Conservation (phyloP, 2,329 filamentous ascomycete species). For the Grosmannia clavigera region DNA sequence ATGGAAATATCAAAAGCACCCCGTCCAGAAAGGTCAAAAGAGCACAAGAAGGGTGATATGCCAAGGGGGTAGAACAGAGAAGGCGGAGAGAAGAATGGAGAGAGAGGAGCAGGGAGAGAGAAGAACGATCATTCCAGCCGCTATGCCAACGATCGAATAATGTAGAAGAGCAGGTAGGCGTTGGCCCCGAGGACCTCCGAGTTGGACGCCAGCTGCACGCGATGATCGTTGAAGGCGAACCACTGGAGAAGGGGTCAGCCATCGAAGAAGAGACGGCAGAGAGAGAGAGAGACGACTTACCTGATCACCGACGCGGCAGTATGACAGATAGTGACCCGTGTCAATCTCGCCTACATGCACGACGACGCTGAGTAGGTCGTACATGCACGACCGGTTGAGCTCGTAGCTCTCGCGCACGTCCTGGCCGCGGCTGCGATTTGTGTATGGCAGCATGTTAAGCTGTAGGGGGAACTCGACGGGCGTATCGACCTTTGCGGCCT, state of each 20-base stretch:
- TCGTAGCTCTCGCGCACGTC: conserved; percentile 40
- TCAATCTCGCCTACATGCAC: conserved; percentile 91
- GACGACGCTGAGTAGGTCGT: conserved; percentile 80
- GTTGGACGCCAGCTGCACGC: conserved; percentile 71
- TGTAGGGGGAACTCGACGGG: conserved; percentile 75
- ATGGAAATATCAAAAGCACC: neutral
- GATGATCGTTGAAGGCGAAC: conserved; percentile 94
- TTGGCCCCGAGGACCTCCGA: conserved; percentile 76
- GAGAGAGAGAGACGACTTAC: conserved; percentile 23
- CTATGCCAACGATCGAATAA: conserved; percentile 47
- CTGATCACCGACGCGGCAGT: conserved; percentile 68
- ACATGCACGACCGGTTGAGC: conserved; percentile 56
- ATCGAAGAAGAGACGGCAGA: neutral
- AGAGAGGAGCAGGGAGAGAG: neutral
- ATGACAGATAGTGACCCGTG: conserved; percentile 85
- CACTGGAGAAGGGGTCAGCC: conserved; percentile 39
- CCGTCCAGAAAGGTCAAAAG: neutral
- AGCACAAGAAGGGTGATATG: neutral
- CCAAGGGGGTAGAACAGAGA: neutral
- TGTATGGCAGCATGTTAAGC: conserved; percentile 85
- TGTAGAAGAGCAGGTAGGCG: conserved; percentile 86
- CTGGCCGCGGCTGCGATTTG: conserved; percentile 47
- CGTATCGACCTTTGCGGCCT: conserved; percentile 77
- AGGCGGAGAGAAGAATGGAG: neutral
- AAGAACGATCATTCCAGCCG: neutral